These are phyloP conservation scores for Salix suchowensis DNA, from an alignment of 345 rosid species.

Conservation along the genomic window DNA sequence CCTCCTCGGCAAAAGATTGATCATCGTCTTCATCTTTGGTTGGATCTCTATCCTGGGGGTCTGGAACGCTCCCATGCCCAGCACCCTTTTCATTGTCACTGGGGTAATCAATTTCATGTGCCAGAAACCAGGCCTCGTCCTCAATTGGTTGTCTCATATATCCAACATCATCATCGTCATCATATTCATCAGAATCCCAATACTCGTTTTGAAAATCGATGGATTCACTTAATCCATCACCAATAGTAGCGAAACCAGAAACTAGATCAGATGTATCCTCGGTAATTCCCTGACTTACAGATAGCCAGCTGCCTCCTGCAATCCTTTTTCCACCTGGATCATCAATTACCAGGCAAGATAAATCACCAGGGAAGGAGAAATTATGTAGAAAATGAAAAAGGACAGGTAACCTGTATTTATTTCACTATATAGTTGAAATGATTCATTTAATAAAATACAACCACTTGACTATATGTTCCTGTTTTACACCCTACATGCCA, in stretches of 20 bases:
- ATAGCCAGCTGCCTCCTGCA: constrained; percentile 92
- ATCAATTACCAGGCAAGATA: constrained; percentile 18
- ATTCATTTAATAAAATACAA: background rate
- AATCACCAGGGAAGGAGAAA: background rate
- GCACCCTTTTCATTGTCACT: constrained; percentile 97
- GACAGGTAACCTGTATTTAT: background rate
- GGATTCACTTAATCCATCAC: constrained; percentile 93
- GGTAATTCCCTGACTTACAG: constrained; percentile 94
- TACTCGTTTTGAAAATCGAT: constrained; percentile 84
- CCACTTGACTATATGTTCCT: background rate
- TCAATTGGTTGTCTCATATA: constrained; percentile 96
- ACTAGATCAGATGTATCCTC: constrained; percentile 96
- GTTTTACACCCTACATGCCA: background rate
- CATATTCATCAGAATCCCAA: constrained; percentile 99
- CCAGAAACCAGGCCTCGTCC: constrained; percentile 98
- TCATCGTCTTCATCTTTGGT: constrained; percentile 84
- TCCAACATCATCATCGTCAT: constrained; percentile 96
- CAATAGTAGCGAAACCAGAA: constrained; percentile 96
- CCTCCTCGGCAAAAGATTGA: constrained; percentile 91
- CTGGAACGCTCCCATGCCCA: constrained; percentile 75
- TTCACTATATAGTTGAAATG: background rate
- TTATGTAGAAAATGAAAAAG: background rate
- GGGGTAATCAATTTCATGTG: constrained; percentile 97
- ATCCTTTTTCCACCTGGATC: constrained; percentile 69
- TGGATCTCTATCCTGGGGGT: constrained; percentile 69